Conservation (phyloP, 192 early-diverging fungal genomes). For the Entophlyctis luteolus region DNA sequence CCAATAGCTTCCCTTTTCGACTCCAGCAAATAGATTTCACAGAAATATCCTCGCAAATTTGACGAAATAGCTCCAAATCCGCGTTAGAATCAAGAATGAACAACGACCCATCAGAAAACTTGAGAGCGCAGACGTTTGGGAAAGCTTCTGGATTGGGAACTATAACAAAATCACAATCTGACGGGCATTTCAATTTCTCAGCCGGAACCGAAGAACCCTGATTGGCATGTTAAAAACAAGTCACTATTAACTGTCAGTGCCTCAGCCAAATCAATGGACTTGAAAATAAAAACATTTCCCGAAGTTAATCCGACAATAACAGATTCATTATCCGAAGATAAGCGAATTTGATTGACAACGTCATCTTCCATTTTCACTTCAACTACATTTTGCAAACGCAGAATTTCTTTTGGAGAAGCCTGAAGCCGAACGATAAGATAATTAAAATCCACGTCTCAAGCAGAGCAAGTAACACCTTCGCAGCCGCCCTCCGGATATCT, state of each 20-base stretch:
- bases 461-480: no score
- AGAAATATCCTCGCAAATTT: neutral
- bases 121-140: constrained; percentile 7
- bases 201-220: neutral
- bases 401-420: neutral
- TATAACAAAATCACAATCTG: neutral
- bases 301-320: neutral
- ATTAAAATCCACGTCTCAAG: no score
- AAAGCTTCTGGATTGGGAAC: constrained; percentile 26
- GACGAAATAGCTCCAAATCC: neutral
- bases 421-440: no score
- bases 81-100: neutral
- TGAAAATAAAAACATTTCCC: neutral
- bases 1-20: constrained; percentile 84
- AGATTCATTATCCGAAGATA: neutral
- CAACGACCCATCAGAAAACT: neutral
- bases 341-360: neutral
- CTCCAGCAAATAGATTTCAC: constrained; percentile 67
- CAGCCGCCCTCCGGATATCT: neutral
- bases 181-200: neutral
- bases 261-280: neutral
- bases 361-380: neutral
- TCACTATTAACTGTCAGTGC: no score
- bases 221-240: no score
- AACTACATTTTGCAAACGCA: neutral